Percentiles rank a stretch among this genome's conserved stretches.
Conservation (phyloP, 106 monocot species). For the Apostasia ramifera region DNA sequence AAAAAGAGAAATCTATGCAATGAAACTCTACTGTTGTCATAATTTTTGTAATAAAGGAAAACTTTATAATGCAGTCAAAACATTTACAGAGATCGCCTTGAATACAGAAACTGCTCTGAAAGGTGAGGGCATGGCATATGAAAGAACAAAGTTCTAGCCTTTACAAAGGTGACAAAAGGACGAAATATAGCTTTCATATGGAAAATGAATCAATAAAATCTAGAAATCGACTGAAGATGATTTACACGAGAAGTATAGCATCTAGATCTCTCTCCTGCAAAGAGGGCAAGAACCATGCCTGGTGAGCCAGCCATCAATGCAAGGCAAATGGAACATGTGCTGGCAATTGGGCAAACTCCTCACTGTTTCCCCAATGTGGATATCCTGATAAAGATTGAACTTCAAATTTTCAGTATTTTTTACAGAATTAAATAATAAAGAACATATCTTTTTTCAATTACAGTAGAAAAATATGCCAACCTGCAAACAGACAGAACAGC, state of each 20-base stretch:
- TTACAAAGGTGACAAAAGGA: too few species aligned
- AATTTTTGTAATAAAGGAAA: too few species aligned
- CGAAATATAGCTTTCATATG: too few species aligned
- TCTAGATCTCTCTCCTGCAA: conserved; percentile 50
- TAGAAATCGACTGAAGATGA: too few species aligned
- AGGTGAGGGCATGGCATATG: too few species aligned
- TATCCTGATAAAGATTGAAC: conserved; percentile 36
- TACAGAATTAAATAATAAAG: neutral
- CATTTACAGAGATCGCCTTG: too few species aligned
- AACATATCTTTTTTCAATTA: neutral
- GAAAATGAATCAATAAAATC: too few species aligned
- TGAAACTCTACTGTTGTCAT: too few species aligned
- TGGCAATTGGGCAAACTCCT: conserved; percentile 57
- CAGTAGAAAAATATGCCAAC: conserved; percentile 4
- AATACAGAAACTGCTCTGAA: too few species aligned
- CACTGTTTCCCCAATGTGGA: conserved; percentile 54
- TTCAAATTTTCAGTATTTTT: conserved; percentile 2
- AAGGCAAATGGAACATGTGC: conserved; percentile 74
- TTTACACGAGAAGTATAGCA: neutral
- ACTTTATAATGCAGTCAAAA: too few species aligned
- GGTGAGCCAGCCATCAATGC: conserved; percentile 83
- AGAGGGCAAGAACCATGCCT: conserved; percentile 80
- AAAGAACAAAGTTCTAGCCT: too few species aligned
- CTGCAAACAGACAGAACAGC: conserved; percentile 73
- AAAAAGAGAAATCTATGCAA: too few species aligned